Conservation (phyloP, 2,329 filamentous ascomycete species). For the Fonsecaea erecta region DNA sequence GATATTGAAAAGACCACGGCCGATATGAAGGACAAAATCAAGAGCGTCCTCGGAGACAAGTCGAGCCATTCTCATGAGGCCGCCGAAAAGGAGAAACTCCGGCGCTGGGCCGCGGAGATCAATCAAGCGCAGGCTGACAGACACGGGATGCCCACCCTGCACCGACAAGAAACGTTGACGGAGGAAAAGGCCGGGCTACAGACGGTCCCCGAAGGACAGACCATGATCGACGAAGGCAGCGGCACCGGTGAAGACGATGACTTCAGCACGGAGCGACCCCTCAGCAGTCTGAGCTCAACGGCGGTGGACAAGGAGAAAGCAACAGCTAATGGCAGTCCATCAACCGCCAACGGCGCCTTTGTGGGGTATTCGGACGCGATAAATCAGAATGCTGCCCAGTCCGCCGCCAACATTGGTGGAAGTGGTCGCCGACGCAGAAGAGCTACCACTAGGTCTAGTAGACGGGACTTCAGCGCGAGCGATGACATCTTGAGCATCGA, state of each 20-base stretch:
- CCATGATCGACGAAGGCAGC: constrained; percentile 41
- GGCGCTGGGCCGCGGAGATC: constrained; percentile 42
- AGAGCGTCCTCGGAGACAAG: constrained; percentile 27
- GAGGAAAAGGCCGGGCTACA: constrained; percentile 34
- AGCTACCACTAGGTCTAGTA: constrained; percentile 53
- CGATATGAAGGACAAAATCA: constrained; percentile 43
- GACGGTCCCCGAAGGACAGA: constrained; percentile 32
- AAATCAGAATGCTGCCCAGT: constrained; percentile 26
- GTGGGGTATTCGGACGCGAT: constrained; percentile 30
- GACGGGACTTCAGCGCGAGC: constrained; percentile 55
- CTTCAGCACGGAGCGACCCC: constrained; percentile 19
- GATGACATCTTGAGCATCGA: constrained; percentile 77
- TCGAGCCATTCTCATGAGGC: constrained; percentile 32
- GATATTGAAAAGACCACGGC: constrained; percentile 41
- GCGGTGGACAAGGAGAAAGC: constrained; percentile 31
- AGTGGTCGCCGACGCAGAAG: constrained; percentile 47
- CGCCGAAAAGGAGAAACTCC: constrained; percentile 44
- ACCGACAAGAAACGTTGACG: constrained; percentile 32
- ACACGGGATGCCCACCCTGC: constrained; percentile 38
- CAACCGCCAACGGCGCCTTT: constrained; percentile 21
- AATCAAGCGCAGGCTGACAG: constrained; percentile 44
- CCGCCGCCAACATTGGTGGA: constrained; percentile 6
- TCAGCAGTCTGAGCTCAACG: constrained; percentile 27
- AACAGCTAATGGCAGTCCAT: constrained; percentile 17
- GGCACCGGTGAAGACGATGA: constrained; percentile 31